A percentile compares a stretch with the other conserved stretches of the same genome.
Evolutionary conservation across 352 stramenopile species (phyloP).

Genomic region (Phytophthora multivora): DNA sequence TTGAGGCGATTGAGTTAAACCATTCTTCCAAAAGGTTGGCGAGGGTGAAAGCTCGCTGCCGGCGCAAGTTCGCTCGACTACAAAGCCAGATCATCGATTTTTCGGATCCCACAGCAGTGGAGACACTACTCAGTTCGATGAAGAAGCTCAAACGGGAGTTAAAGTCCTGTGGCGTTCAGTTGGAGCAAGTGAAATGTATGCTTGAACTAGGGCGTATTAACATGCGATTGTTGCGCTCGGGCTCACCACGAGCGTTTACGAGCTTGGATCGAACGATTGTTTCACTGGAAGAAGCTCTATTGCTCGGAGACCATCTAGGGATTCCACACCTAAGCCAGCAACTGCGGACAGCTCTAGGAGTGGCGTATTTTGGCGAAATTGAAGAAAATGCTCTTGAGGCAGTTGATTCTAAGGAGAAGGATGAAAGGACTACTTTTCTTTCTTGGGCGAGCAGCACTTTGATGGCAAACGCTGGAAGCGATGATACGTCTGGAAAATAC

Average conservation of each 20-base stretch:
- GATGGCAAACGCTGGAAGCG: conserved; percentile 39
- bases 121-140: conserved; percentile 45
- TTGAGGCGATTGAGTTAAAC: conserved; percentile 15
- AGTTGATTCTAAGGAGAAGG: conserved; percentile 4
- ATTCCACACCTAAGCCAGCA: conserved; percentile 54
- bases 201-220: conserved; percentile 52
- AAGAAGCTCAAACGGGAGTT: conserved; percentile 51
- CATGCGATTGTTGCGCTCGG: conserved; percentile 44
- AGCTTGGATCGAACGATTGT: conserved; percentile 32
- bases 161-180: conserved; percentile 38
- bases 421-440: conserved; percentile 22
- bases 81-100: conserved; percentile 31
- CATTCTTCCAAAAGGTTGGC: conserved; percentile 16
- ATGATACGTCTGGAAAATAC: conserved; percentile 17
- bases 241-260: conserved; percentile 42
- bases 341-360: conserved; percentile 48
- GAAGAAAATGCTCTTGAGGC: conserved; percentile 15
- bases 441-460: conserved; percentile 44
- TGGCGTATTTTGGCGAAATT: conserved; percentile 50
- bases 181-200: conserved; percentile 59
- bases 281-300: conserved; percentile 53
- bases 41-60: conserved; percentile 43
- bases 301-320: conserved; percentile 43
- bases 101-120: conserved; percentile 25
- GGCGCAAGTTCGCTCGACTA: conserved; percentile 52